A percentile compares a stretch with the other conserved stretches of the same genome.
Conservation (phyloP, 108 stramenopile species). For the Nitzschia sp. region DNA sequence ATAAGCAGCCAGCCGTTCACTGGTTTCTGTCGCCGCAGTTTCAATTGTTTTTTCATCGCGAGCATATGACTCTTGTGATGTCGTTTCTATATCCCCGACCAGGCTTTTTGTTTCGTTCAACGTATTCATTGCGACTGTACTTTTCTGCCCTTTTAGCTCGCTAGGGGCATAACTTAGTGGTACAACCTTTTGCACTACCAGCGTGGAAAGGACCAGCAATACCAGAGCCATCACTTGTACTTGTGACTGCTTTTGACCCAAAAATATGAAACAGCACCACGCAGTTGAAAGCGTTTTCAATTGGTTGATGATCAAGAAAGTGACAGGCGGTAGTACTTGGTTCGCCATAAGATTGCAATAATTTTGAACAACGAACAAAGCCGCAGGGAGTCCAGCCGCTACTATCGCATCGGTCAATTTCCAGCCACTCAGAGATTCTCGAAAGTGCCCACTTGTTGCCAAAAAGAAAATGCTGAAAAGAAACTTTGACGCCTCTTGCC, state of each 20-base stretch:
- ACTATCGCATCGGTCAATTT: constrained; percentile 34
- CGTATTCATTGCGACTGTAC: background rate
- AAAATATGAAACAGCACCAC: constrained; percentile 74
- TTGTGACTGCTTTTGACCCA: constrained; percentile 69
- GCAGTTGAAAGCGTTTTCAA: constrained; percentile 91
- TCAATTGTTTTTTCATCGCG: background rate
- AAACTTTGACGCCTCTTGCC: constrained; percentile 63
- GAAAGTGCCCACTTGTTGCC: constrained; percentile 32
- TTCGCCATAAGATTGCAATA: constrained; percentile 74
- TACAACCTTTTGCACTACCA: constrained; percentile 50
- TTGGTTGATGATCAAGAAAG: constrained; percentile 89
- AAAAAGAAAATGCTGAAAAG: constrained; percentile 44
- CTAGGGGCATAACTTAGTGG: too few species aligned
- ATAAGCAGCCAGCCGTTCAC: background rate
- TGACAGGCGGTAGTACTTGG: constrained; percentile 76
- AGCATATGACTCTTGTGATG: background rate
- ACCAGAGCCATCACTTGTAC: constrained; percentile 72
- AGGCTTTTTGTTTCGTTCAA: background rate
- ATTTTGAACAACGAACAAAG: constrained; percentile 83
- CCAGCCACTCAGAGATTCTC: constrained; percentile 48
- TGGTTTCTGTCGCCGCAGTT: background rate
- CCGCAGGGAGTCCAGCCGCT: constrained; percentile 73
- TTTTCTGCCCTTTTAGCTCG: background rate
- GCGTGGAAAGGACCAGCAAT: constrained; percentile 65
- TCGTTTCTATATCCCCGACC: too few species aligned